phyloP scores from a whole-genome alignment of 345 rosid genomes.

The Tarenaya hassleriana region DNA sequence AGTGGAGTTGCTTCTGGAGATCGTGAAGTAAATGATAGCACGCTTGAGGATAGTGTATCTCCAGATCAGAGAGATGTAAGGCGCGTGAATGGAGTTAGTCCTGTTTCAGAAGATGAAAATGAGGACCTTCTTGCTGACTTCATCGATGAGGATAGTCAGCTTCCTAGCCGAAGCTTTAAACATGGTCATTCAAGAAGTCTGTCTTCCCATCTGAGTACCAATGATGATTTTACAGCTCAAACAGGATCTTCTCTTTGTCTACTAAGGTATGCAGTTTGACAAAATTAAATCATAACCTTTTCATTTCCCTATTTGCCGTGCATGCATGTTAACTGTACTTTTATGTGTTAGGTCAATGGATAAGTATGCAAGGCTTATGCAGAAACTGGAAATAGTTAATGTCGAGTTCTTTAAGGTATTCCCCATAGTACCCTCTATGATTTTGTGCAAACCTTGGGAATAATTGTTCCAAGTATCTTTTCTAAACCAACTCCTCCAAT shows the following conservation, averaged over 20 bases:
- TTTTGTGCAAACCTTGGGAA: constrained; percentile 12
- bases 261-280: constrained; percentile 50
- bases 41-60: constrained; percentile 36
- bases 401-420: constrained; percentile 91
- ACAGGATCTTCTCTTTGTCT: constrained; percentile 98
- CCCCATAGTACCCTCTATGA: constrained; percentile 4
- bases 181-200: constrained; percentile 33
- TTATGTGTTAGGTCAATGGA: constrained; percentile 76
- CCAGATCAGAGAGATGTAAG: constrained; percentile 31
- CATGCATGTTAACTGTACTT: constrained; percentile 24
- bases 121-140: constrained; percentile 97
- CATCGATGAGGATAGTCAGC: constrained; percentile 99
- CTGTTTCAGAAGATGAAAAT: constrained; percentile 76
- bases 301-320: constrained; percentile 1
- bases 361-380: constrained; percentile 97
- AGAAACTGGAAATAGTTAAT: constrained; percentile 89
- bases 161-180: constrained; percentile 81
- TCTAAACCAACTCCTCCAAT: constrained; percentile 48
- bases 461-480: constrained; percentile 18
- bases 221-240: constrained; percentile 72
- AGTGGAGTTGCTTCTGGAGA: constrained; percentile 45
- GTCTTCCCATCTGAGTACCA: constrained; percentile 41
- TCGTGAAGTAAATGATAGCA: constrained; percentile 37
- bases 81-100: constrained; percentile 45
- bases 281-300: constrained; percentile 17